Evolutionary conservation across 129 eudicot genomes (phyloP), one percentile per base, ranked within the genome.

Genomic region (Artemisia argyi): DNA sequence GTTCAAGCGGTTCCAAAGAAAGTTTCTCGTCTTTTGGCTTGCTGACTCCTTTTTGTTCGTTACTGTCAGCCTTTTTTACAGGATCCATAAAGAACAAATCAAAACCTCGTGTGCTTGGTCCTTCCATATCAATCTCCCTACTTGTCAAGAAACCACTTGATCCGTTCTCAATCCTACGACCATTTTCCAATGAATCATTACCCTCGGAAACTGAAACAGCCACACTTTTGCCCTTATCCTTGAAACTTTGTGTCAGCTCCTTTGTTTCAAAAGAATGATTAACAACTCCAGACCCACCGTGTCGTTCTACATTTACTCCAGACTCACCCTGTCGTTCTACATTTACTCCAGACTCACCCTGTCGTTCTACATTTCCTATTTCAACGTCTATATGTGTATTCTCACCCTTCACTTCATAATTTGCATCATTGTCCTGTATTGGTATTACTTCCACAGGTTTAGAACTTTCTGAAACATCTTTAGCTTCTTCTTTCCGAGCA

Each of bases 221-320:
- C 71, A 90, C 81, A 78, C 84, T 53, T 79, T 95, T 95, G 11
- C 97, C 97, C 90, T 95, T 95, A 55, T 91, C 97, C 78, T 85
- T 90, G 66, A 77, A 71, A 48, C n/a, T 83, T 48, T 76, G 84
- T 59, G 75, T 68, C 47, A 72, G 75, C 67, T 81, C 81, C 67
- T 88, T 86, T 8, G 77, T 69, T 70, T 72, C 76, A 28, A 78
- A 63, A 55, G 84, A 67, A 71, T 56, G 73, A 65, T 47, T 65
- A 56, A 76, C 75, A 79, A 44, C 76, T 35, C 71, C 72, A 74
- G 83, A 76, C 44, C 65, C 49, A 54, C 73, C 83, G 47, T 49
- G 53, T 49, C 22, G 77, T 28, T 76, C 88, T 28, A 18, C 68
- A 67, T 71, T 47, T 62, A 30, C 76, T 26, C 71, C 72, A 74